Evolutionary conservation across 192 early-diverging fungal genomes (phyloP), one percentile per base, ranked within the genome.

Genomic region (Funneliformis mosseae): DNA sequence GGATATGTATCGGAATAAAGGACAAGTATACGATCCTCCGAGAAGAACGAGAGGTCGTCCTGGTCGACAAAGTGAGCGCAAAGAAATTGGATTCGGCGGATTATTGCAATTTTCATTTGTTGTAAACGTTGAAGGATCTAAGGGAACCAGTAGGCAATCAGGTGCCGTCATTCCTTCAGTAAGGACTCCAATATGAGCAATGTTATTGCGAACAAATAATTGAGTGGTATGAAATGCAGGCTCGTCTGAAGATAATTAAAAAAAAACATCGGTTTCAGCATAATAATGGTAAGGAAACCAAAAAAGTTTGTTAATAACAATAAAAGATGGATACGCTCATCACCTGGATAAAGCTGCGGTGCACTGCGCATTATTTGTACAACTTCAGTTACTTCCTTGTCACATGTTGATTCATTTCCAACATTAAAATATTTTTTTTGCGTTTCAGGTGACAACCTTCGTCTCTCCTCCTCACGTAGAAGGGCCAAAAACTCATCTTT

Each of bases 1-100:
- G 55, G 72, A 74, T 74, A 74, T 74, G 48, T 25, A 74, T 50
- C 72, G n/a, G 18, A 18, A 74, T 74, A 74, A 74, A 74, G 72
- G 72, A 74, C 72, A 74, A 8, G 72, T 74, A 50, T 74, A 28
- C 55, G 72, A 74, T 74, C 72, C 72, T 27, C 23, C 72, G 48
- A 73, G 71, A 73, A 73, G n/a, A 50, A 73, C 71, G 9, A 73
- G 43, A 28, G 71, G 71, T 4, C 71, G 71, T 73, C 43, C 71
- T 50, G 45, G 43, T 73, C n/a, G 45, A n/a, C 18, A 73, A 73
- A 73, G 43, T 25, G 71, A 73, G 8, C 45, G n/a, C 16, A 73
- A 73, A 1, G 39, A n/a, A 43, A 73, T 14, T 73, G 9, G 39
- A n/a, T 4, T 42, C 21, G 8, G 6, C 14, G 8, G 33, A 66